Evolutionary conservation across 129 eudicot species (phyloP), one percentile per base, ranked within the genome.

Genomic region (Apium graveolens): DNA sequence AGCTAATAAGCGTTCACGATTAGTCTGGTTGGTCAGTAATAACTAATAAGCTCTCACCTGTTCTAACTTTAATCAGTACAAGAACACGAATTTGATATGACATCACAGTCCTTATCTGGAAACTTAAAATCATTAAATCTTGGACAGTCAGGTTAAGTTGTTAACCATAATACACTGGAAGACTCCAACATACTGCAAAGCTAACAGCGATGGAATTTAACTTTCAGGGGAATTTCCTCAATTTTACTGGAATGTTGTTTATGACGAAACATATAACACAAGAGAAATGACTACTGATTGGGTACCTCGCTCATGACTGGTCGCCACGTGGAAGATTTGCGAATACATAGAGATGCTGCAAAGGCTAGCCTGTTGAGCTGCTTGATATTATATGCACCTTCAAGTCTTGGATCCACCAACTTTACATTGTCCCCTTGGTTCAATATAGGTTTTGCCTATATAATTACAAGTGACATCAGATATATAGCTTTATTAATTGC

Each of bases 231-330:
- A 26, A 26, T 62, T 63, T 63, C 71, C 71, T 11, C 35, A 13
- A 31, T 31, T 27, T 12, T 21, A 66, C 38, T 13, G 20, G 39
- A 65, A 16, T 65, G 16, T 65, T 13, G 21, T 29, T 65, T 11
- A 21, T 8, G 35, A 8, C 5, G 48, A 73, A 73, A 45, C 48
- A 39, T 70, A 29, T 2, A 21, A 11, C 31, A 39, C 4, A 26
- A 72, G 10, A 24, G 31, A 29, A 74, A 5, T 39, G 49, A 74
- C 4, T 29, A 43, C 39, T n/a, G 10, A 81, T 11, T 51, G 74
- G 68, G 81, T 41, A 94, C 99, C 97, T 95, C 94, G 55, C 94
- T 92, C 93, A 95, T 92, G 45, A 93, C 89, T 7, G 99, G 99
- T 75, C 97, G 96, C 97, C 99, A 95, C 38, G 87, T 83, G 32